phyloP scores from a whole-genome alignment of 2,329 filamentous ascomycete species.

The Colletotrichum aenigma region DNA sequence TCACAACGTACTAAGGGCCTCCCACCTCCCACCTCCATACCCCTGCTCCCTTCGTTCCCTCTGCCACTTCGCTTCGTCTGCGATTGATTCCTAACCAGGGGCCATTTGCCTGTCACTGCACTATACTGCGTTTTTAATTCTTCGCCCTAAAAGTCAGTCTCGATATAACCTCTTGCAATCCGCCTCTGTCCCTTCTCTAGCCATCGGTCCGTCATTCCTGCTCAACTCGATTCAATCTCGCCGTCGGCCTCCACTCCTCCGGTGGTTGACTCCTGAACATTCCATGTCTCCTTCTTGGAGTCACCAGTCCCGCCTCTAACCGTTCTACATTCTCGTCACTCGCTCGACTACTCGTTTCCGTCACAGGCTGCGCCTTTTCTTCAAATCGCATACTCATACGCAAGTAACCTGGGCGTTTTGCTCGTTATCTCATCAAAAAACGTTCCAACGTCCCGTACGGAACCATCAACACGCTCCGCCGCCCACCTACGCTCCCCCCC shows the following conservation, averaged over 20 bases:
- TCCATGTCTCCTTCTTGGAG: slow-evolving; percentile 21
- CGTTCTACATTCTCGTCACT: slow-evolving; percentile 27
- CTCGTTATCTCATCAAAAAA: neutral
- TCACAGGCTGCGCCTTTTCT: slow-evolving; percentile 35
- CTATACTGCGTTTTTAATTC: neutral
- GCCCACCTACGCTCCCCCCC: neutral
- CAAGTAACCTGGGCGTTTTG: neutral
- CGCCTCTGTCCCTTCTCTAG: neutral
- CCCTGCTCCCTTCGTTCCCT: neutral
- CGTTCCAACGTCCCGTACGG: neutral
- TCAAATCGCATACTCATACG: neutral
- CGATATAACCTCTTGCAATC: slow-evolving; percentile 1
- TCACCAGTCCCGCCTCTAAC: slow-evolving; percentile 34
- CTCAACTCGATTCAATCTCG: neutral
- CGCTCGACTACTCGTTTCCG: slow-evolving; percentile 24
- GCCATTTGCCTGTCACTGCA: neutral
- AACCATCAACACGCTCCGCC: neutral
- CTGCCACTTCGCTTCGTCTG: slow-evolving; percentile 9
- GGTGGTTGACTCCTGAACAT: neutral
- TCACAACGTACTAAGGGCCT: neutral
- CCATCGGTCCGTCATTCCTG: neutral
- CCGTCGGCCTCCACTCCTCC: neutral
- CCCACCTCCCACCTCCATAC: neutral
- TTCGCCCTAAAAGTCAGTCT: neutral
- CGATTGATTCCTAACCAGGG: slow-evolving; percentile 5